Base-by-base conservation (phyloP, 2,329 filamentous ascomycete genomes). In the Penicillium palitans region DNA sequence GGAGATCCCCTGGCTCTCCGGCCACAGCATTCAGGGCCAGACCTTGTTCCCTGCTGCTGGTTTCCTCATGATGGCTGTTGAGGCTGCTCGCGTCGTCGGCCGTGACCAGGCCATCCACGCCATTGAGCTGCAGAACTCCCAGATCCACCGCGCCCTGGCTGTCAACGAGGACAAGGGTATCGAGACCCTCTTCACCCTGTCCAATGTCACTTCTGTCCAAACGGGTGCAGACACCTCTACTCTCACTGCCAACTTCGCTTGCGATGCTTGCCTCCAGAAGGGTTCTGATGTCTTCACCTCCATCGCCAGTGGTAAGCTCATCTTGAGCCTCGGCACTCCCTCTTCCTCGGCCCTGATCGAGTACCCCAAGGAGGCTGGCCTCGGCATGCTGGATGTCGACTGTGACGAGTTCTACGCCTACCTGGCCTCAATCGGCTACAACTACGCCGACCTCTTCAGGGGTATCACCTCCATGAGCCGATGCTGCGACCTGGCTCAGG, bases 1-100 rank as follows among this genome's bases (percentile, higher is more conserved):
- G 10, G 73, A 78, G 4, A 68, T 71, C 1, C 77, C 78, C 0
- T 83, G 81, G 80, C 57, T 82, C 2, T 66, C 68, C 0, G 76
- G 81, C 42, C 79, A 82, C 53, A 66, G 73, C 37, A 69, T 80
- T 12, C 41, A 59, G 37, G 55, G 47, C 7, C 49, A 61, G 17
- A 25, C 56, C 8, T 45, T 66, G 5, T 62, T 62, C 27, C 66
- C 66, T 3, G 59, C 54, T 4, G 57, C 63, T 8, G 61, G 46
- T 2, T 66, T 60, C 42, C 25, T 68, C 4, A 33, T 49, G 21
- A 65, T 68, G 63, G 66, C 66, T 10, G 45, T 64, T 2, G 66
- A 68, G 37, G 64, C 64, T 10, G 57, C 52, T 17, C 29, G 37
- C n/a, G 1, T 53, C 8, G 46, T 61, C 2, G 52, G 47, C 1